Conservation (phyloP, 73 alveolate genomes). For the Tetrahymena elliotti region DNA sequence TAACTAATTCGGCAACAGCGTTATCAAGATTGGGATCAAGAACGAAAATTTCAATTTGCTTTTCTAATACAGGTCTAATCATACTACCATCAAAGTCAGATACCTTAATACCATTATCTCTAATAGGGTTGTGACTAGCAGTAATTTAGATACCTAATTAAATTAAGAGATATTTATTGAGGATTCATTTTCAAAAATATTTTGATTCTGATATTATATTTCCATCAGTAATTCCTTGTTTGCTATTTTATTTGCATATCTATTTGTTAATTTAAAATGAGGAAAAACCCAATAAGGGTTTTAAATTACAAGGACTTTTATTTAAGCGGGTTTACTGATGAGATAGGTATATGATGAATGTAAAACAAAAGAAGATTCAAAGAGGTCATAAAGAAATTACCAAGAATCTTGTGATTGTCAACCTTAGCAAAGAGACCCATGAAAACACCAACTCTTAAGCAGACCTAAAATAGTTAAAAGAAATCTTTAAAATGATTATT, state of each 20-base stretch:
- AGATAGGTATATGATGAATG: background rate
- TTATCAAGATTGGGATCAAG: conserved; percentile 58
- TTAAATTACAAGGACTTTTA: no score
- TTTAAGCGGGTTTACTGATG: no score
- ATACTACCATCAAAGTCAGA: conserved; percentile 73
- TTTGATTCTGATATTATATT: no score
- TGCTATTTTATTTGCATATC: no score
- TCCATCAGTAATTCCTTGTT: no score
- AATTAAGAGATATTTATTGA: background rate
- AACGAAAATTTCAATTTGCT: conserved; percentile 48
- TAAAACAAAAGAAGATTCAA: background rate
- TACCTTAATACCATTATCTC: conserved; percentile 80
- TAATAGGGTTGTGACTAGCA: conserved; percentile 85
- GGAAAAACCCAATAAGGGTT: no score
- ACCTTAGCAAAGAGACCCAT: background rate
- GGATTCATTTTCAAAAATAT: no score
- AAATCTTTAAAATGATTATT: background rate
- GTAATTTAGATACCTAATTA: conserved; percentile 86
- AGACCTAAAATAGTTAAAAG: background rate
- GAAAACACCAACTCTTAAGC: background rate
- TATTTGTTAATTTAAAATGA: no score
- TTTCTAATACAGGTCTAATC: conserved; percentile 71
- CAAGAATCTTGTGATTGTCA: background rate
- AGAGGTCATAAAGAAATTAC: background rate
- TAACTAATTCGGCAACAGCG: conserved; percentile 10